Evolutionary conservation across 1,284 basidiomycete species (phyloP).

Genomic region (Athelia psychrophila): DNA sequence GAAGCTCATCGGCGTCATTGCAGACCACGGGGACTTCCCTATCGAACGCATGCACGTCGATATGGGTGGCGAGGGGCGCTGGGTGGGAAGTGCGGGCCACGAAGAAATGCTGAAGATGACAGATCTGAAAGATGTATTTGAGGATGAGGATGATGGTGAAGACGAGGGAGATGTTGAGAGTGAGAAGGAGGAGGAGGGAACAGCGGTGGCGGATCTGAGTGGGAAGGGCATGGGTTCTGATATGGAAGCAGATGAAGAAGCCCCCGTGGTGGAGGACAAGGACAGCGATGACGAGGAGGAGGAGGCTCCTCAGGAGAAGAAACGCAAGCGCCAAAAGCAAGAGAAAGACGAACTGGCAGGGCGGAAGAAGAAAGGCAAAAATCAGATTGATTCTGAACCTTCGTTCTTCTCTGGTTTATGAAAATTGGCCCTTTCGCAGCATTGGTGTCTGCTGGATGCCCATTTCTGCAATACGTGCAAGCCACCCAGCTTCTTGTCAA

Average conservation of each 20-base stretch:
- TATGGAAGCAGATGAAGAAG: slow-evolving; percentile 4
- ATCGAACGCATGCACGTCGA: slow-evolving; percentile 80
- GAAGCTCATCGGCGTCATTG: slow-evolving; percentile 86
- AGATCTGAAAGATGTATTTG: slow-evolving; percentile 64
- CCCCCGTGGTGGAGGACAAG: slow-evolving; percentile 1
- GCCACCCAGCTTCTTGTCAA: no score
- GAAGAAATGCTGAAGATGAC: slow-evolving; percentile 86
- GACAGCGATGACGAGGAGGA: slow-evolving; percentile 19
- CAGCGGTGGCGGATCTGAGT: slow-evolving; percentile 6
- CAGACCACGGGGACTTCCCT: slow-evolving; percentile 88
- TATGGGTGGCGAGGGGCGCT: slow-evolving; percentile 55
- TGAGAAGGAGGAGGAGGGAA: slow-evolving; percentile 29
- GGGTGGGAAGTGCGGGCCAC: slow-evolving; percentile 94
- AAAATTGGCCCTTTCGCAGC: slow-evolving; percentile 7
- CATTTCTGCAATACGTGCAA: no score
- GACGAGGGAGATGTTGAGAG: slow-evolving; percentile 21
- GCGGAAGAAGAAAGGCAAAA: slow-evolving; percentile 57
- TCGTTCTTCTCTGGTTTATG: slow-evolving; percentile 72
- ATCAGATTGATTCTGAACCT: slow-evolving; percentile 49
- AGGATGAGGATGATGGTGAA: slow-evolving; percentile 38
- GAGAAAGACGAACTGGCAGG: slow-evolving; percentile 30
- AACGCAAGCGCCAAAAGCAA: slow-evolving; percentile 53
- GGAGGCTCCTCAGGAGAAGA: slow-evolving; percentile 31
- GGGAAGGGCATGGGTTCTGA: slow-evolving; percentile 2
- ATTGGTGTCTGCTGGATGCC: no score